phyloP scores from a whole-genome alignment of 2,329 filamentous ascomycete genomes.

The Fusarium sulawesiense region DNA sequence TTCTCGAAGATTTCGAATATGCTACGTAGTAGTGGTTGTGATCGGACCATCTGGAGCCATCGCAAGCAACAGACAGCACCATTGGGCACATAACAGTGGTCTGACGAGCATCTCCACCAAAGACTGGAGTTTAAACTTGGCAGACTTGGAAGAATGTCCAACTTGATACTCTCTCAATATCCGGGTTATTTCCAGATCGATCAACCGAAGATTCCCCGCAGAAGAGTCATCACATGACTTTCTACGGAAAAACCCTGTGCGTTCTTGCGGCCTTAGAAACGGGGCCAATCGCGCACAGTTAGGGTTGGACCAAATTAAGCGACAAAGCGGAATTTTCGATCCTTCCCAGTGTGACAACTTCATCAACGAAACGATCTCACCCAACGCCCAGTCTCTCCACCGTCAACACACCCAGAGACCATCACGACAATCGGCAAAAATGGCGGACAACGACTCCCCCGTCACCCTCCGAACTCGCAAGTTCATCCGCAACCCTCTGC shows the following conservation, averaged over 20 bases:
- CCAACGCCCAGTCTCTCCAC: constrained; percentile 48
- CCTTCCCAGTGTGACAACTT: constrained; percentile 48
- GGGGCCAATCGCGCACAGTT: constrained; percentile 46
- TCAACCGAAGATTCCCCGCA: constrained; percentile 33
- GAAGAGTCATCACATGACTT: constrained; percentile 33
- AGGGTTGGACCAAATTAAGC: constrained; percentile 62
- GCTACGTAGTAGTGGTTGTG: constrained; percentile 5
- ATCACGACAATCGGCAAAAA: constrained; percentile 69
- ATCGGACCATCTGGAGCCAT: constrained; percentile 27
- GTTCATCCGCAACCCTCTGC: constrained; percentile 99
- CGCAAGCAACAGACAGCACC: constrained; percentile 7
- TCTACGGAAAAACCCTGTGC: constrained; percentile 18
- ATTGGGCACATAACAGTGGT: constrained; percentile 26
- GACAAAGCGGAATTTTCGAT: constrained; percentile 55
- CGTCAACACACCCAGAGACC: constrained; percentile 51
- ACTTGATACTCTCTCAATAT: not conserved
- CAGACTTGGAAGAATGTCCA: constrained; percentile 16
- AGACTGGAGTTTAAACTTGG: constrained; percentile 35
- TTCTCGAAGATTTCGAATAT: constrained; percentile 2
- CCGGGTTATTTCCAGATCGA: not conserved
- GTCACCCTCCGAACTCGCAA: constrained; percentile 97
- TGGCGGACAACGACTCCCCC: constrained; percentile 85
- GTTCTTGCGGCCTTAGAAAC: constrained; percentile 22
- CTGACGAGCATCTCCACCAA: constrained; percentile 38
- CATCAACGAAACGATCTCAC: constrained; percentile 50